Evolutionary conservation across 2,329 filamentous ascomycete genomes (phyloP).

Genomic region (Torrubiella hemipterigena): DNA sequence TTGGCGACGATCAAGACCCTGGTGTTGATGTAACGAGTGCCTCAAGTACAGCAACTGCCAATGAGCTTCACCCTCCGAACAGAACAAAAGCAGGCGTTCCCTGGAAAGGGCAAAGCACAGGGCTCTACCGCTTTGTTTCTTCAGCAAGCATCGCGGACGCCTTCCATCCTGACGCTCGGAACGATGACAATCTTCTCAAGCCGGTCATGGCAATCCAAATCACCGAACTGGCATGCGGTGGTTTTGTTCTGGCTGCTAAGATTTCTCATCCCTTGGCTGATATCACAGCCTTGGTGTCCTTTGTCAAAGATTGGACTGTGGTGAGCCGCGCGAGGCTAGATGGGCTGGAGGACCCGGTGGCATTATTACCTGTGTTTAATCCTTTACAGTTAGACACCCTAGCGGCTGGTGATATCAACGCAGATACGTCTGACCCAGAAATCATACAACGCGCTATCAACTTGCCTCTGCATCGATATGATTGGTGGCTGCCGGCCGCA

Average conservation of each 20-base stretch:
- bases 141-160: constrained; percentile 1
- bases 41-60: constrained; percentile 6
- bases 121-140: constrained; percentile 7
- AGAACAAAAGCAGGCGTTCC: constrained; percentile 2
- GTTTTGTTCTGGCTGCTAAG: constrained; percentile 10
- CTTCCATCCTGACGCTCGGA: not conserved
- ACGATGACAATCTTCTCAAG: not conserved
- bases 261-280: constrained; percentile 13
- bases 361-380: constrained; percentile 1
- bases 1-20: constrained; percentile 7
- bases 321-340: constrained; percentile 2
- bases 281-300: constrained; percentile 8
- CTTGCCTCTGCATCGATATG: constrained; percentile 12
- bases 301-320: constrained; percentile 12
- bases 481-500: constrained; percentile 11
- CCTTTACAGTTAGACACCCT: constrained; percentile 8
- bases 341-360: rapidly evolving
- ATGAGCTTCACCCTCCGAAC: constrained; percentile 6
- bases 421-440: constrained; percentile 1
- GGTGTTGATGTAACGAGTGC: constrained; percentile 11
- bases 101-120: constrained; percentile 7
- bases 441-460: constrained; percentile 5
- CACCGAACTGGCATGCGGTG: constrained; percentile 11
- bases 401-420: constrained; percentile 11
- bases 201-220: constrained; percentile 12